Evolutionary conservation across 2,329 filamentous ascomycete species (phyloP).

Genomic region (Neonectria faginata): DNA sequence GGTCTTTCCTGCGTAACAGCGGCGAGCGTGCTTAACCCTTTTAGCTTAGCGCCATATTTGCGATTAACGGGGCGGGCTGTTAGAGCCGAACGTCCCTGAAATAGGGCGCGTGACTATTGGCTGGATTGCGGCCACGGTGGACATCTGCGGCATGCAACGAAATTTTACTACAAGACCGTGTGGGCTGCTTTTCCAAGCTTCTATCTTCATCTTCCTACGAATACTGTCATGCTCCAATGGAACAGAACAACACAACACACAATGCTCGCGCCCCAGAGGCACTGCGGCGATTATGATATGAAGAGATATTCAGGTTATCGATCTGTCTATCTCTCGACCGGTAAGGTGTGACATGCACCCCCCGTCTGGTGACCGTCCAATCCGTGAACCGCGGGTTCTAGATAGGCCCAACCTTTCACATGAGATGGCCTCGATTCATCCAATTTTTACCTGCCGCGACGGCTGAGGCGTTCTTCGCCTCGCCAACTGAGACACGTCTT

Average conservation of each 20-base stretch:
- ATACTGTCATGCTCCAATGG: constrained; percentile 16
- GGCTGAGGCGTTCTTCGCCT: constrained; percentile 60
- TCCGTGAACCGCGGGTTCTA: neutral
- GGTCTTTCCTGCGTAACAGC: too few species aligned
- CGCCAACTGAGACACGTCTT: constrained; percentile 71
- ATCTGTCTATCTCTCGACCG: neutral
- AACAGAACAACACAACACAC: constrained; percentile 15
- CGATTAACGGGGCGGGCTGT: constrained; percentile 36
- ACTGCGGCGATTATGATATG: neutral
- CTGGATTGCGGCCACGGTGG: constrained; percentile 30
- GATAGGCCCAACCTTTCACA: neutral
- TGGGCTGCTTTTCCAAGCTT: constrained; percentile 12
- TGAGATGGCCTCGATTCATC: neutral
- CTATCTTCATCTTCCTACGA: constrained; percentile 21
- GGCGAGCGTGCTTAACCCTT: neutral
- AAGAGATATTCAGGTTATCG: constrained; percentile 7
- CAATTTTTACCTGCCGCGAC: constrained; percentile 61
- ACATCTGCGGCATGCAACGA: constrained; percentile 27
- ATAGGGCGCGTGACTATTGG: constrained; percentile 38
- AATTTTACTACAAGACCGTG: constrained; percentile 36
- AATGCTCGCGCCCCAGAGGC: neutral
- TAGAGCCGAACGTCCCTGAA: constrained; percentile 15
- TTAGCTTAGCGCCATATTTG: constrained; percentile 8
- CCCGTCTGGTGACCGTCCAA: too few species aligned
- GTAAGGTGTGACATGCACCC: constrained; percentile 12